phyloP scores from a whole-genome alignment of 2,329 filamentous ascomycete species.

The Penicillium rolfsii region DNA sequence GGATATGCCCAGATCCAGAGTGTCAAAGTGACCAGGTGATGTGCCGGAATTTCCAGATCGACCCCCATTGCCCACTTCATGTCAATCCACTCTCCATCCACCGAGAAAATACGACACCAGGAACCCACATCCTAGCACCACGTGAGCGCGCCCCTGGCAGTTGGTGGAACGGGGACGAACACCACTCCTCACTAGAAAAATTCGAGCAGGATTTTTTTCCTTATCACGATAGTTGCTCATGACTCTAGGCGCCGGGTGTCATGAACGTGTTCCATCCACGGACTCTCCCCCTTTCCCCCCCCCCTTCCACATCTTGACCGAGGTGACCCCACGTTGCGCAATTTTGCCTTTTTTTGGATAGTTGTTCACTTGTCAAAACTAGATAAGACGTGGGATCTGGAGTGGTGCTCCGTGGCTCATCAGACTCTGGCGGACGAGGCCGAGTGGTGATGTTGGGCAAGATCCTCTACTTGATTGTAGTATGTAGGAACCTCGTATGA shows the following conservation, averaged over 20 bases:
- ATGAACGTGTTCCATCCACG: background rate
- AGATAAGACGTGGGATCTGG: background rate
- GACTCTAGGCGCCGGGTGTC: too few relatives aligned
- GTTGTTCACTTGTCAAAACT: too few relatives aligned
- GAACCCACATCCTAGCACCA: slow-evolving; percentile 20
- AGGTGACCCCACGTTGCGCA: slow-evolving; percentile 6
- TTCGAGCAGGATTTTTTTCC: background rate
- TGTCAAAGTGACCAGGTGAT: slow-evolving; percentile 12
- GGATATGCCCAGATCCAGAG: slow-evolving; percentile 5
- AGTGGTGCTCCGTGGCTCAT: background rate
- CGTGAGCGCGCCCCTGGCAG: slow-evolving; percentile 26
- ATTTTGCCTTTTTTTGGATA: slow-evolving; percentile 5
- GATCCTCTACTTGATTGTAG: background rate
- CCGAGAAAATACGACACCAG: slow-evolving; percentile 6
- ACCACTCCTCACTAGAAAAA: background rate
- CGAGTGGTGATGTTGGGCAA: background rate
- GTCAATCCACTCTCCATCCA: background rate
- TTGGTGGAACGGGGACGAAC: slow-evolving; percentile 16
- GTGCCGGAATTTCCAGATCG: slow-evolving; percentile 2
- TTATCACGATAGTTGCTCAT: background rate
- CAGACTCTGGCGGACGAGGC: background rate
- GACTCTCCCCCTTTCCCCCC: background rate
- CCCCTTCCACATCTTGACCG: background rate
- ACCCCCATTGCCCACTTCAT: background rate
- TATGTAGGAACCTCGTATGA: background rate